Percentiles rank a stretch among this genome's conserved stretches.
phyloP scores from a whole-genome alignment of 257 asterid genomes.

The Rubia yunnanensis region DNA sequence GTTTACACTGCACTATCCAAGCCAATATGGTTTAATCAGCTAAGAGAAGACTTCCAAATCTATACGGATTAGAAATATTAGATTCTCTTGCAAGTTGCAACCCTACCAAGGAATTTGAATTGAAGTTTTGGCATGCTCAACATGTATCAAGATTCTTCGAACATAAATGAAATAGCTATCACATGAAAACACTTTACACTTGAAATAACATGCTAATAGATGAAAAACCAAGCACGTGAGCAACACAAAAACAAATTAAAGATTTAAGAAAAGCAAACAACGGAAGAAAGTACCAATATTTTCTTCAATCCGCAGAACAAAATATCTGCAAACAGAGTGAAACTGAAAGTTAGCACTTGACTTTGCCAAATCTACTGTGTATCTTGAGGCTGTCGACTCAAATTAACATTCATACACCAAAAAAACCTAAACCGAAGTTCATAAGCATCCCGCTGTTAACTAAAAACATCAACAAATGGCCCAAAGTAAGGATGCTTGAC shows the following conservation, averaged over 20 bases:
- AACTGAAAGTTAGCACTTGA: slow-evolving; percentile 3
- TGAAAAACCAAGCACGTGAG: slow-evolving; percentile 5
- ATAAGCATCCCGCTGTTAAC: background rate
- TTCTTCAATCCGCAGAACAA: slow-evolving; percentile 93
- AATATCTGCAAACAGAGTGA: slow-evolving; percentile 57
- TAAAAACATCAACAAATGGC: background rate
- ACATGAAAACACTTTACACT: background rate
- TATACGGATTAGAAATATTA: background rate
- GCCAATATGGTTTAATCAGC: background rate
- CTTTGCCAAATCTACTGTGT: background rate
- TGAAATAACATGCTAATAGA: background rate
- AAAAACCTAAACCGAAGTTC: background rate
- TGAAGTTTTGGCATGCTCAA: background rate
- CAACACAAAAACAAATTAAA: background rate
- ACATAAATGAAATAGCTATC: background rate
- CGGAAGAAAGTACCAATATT: slow-evolving; percentile 53
- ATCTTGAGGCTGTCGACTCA: background rate
- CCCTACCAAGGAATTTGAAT: background rate
- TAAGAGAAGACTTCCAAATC: background rate
- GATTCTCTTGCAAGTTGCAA: background rate
- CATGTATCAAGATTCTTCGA: background rate
- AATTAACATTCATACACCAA: background rate
- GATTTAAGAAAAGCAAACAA: slow-evolving; percentile 10
- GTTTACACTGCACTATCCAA: background rate
- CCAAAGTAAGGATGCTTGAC: background rate